phyloP scores from a whole-genome alignment of 306 rosid genomes.

The Fagus crenata region DNA sequence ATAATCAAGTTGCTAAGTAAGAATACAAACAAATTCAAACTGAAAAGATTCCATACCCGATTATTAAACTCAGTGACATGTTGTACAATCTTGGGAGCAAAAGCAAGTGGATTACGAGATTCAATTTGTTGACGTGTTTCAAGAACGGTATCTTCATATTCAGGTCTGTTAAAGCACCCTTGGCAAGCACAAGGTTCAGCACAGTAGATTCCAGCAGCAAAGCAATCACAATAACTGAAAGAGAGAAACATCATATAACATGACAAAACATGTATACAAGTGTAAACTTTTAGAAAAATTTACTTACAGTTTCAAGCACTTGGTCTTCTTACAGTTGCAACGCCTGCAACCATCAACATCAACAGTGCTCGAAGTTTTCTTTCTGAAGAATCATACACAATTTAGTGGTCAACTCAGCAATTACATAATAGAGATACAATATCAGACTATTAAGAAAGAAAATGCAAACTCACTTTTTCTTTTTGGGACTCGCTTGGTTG shows the following conservation, averaged over 20 bases:
- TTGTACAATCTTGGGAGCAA: constrained; percentile 59
- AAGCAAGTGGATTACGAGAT: constrained; percentile 68
- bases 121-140: constrained; percentile 46
- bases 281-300: constrained; percentile 5
- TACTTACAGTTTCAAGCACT: constrained; percentile 81
- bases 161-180: constrained; percentile 59
- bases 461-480: constrained; percentile 50
- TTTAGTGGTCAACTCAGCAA: constrained; percentile 14
- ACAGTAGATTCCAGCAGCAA: constrained; percentile 60
- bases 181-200: constrained; percentile 55
- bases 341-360: constrained; percentile 46
- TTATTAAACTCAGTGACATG: constrained; percentile 33
- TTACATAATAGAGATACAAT: constrained; percentile 4
- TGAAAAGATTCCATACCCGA: constrained; percentile 35
- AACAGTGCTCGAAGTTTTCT: constrained; percentile 28
- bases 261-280: constrained; percentile 8
- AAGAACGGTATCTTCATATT: constrained; percentile 42
- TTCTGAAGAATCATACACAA: constrained; percentile 46
- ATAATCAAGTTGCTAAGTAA: constrained; percentile 24
- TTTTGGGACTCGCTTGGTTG: constrained; percentile 37
- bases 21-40: background rate
- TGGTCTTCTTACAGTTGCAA: constrained; percentile 70
- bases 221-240: constrained; percentile 77
- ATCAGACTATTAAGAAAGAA: constrained; percentile 7
- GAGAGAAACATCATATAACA: constrained; percentile 15